Evolutionary conservation across 192 early-diverging fungal genomes (phyloP), one percentile per base, ranked within the genome.

Genomic region (Backusella liffmaniae): DNA sequence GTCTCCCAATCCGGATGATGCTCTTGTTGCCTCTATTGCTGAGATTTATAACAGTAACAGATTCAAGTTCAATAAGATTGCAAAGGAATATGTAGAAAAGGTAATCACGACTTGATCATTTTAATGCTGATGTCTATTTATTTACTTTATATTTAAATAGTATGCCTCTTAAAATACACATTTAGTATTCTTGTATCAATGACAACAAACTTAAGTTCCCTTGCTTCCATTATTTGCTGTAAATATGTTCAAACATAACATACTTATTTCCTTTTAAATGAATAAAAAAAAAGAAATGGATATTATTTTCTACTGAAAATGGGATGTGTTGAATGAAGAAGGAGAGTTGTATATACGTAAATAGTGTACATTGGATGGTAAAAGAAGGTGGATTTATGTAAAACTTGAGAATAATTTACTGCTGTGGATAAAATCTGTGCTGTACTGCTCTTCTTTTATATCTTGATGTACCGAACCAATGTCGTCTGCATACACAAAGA

Each of bases 1-100:
- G 65, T 73, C 90, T 46, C 95, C 95, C 39, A 94, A 94, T 77
- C 92, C 94, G 0, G 95, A 94, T 42, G 95, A 96, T 83, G 89
- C 95, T 10, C 86, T 96, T 74, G 89, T 92, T 59, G 76, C 90
- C 9, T 85, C 83, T 36, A 90, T 95, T 78, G 94, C 92, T 36
- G 91, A 94, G 67, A 76, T 91, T 34, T 95, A 91, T 77, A 88
- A 87, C 15, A 84, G 83, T 12, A 89, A 95, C 77, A 75, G 72
- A 44, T 72, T 82, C 66, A 86, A 89, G 73, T 96, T 90, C 73
- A 77, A 85, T 29, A 92, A 91, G 76, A 90, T 86, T n/a, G 93
- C 88, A 13, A 89, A 90, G 82, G 92, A 94, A 44, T 90, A 84
- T 79, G 86, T 92, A 35, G 91, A 92, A 80, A 93, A 92, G 86